A percentile compares a stretch with the other conserved stretches of the same genome.
These are phyloP conservation scores for Lunularia cruciata DNA, from an alignment of 225 moss, liverwort and hornwort species.

Conservation along the genomic window DNA sequence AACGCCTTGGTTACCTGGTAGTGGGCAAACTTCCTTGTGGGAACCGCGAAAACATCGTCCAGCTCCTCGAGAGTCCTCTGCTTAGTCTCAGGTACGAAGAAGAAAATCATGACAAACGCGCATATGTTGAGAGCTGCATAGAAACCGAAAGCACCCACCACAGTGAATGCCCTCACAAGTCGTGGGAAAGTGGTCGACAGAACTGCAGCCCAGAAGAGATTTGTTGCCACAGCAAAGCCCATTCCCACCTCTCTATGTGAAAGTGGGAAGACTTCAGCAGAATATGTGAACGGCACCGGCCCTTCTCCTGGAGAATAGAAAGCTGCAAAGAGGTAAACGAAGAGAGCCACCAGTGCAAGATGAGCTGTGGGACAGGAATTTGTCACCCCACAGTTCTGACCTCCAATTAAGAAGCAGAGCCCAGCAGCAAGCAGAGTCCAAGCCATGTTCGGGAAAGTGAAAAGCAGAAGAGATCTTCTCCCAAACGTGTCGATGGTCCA, in stretches of 20 bases:
- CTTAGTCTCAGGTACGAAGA: conserved; percentile 14
- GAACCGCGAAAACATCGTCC: conserved; percentile 3
- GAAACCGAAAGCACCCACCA: conserved; percentile 12
- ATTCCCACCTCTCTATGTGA: conserved; percentile 15
- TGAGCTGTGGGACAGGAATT: too few species aligned
- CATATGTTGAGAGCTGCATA: conserved; percentile 8
- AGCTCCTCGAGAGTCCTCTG: conserved; percentile 5
- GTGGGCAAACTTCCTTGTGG: neutral
- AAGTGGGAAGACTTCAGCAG: conserved; percentile 10
- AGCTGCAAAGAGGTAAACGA: too few species aligned
- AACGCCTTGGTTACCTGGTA: conserved; percentile 1
- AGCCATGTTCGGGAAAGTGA: too few species aligned
- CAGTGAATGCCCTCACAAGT: neutral
- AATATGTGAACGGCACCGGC: conserved; percentile 9
- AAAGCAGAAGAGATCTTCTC: too few species aligned
- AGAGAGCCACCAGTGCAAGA: too few species aligned
- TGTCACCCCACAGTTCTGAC: too few species aligned
- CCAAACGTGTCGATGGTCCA: too few species aligned
- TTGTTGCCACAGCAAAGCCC: neutral
- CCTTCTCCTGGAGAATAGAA: too few species aligned
- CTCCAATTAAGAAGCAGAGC: too few species aligned
- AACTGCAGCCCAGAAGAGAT: too few species aligned
- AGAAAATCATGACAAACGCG: conserved; percentile 12
- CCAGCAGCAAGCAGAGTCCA: too few species aligned
- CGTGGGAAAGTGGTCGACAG: conserved; percentile 5